Conservation (phyloP, 202 grass and related monocot species). For the Zoysia matrella region DNA sequence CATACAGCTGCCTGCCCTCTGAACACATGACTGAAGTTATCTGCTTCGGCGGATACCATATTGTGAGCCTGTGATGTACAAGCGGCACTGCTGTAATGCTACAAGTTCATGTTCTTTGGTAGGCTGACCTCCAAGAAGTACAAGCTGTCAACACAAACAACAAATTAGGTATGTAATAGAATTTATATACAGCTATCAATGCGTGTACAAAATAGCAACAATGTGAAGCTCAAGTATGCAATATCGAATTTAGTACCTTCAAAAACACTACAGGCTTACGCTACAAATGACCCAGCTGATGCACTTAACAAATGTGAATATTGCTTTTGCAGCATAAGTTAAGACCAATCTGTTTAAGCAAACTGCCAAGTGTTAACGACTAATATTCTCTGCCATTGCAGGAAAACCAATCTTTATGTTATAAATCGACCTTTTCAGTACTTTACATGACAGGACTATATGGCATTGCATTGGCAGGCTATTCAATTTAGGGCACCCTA, state of each 20-base stretch:
- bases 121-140: conserved; percentile 96
- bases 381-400: background rate
- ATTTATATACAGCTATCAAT: background rate
- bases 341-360: conserved; percentile 1
- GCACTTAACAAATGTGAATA: conserved; percentile 4
- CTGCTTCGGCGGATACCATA: conserved; percentile 10
- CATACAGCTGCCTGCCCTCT: background rate
- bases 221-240: background rate
- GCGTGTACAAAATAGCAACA: background rate
- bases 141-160: conserved; percentile 60
- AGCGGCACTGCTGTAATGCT: background rate
- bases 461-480: no score
- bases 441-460: background rate
- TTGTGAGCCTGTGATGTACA: background rate
- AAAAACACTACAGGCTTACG: background rate
- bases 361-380: background rate
- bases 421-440: background rate
- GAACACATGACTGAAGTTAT: conserved; percentile 8
- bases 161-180: conserved; percentile 32
- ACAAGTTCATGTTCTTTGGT: conserved; percentile 85
- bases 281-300: conserved; percentile 2
- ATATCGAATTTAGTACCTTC: conserved; percentile 1
- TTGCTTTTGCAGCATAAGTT: background rate
- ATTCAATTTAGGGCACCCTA: no score
- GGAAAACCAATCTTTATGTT: background rate